Evolutionary conservation across 352 stramenopile species (phyloP), one percentile per base, ranked within the genome.

Genomic region (Phytophthora uliginosa): DNA sequence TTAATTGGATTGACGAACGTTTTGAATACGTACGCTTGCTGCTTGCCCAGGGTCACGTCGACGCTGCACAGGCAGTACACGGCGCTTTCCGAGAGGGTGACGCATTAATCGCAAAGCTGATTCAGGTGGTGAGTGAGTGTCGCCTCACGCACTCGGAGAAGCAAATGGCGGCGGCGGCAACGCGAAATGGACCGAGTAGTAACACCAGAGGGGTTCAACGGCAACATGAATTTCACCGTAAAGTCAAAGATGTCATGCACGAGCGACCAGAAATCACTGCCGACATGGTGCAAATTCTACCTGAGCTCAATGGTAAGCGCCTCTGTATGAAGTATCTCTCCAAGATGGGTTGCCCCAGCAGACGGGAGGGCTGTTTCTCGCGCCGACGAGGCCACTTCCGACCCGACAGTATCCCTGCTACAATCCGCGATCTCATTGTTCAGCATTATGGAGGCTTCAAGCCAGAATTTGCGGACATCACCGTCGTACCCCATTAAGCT

Each of bases 271-370:
- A 42, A 24, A 51, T 66, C 17, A 28, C 59, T 4, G 59, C 40
- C 0, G 50, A 51, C 17, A 12, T 66, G 2, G 9, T 66, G 12
- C 18, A 59, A 20, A 59, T 13, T 15, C 34, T 66, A 0, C 59
- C 48, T 1, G 47, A 45, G 9, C 6, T 59, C 0, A 40, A 66
- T 40, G 59, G 36, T 3, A 58, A 66, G 33, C 47, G 1, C 12
- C 50, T 66, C 12, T 66, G 59, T 24, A 66, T 66, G 48, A 66
- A 66, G 33, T 66, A 53, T 40, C 15, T 59, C 2, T 66, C 59
- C 4, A 59, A 59, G 2, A 20, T 66, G 31, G 48, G 50, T 9
- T 59, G 59, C 33, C 50, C 59, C 0, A 59, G 47, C 17, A 31
- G 34, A 12, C 48, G 24, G 2, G 34, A 42, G 6, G 59, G 50